A percentile compares a stretch with the other conserved stretches of the same genome.
These are phyloP conservation scores for Acer yangbiense DNA, from an alignment of 345 rosid species.

Conservation along the genomic window DNA sequence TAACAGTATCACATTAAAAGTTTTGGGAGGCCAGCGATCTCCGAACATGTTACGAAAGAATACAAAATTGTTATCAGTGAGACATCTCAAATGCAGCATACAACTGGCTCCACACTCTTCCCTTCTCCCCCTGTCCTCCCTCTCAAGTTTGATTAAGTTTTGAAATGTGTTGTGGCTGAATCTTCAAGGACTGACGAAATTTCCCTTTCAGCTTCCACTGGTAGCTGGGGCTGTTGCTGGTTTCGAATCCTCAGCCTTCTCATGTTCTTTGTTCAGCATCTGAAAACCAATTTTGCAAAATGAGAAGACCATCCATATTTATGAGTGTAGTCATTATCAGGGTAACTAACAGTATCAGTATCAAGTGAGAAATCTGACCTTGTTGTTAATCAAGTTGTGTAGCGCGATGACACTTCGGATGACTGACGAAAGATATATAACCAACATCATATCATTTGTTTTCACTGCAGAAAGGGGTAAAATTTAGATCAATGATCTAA, in stretches of 20 bases:
- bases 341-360: not conserved
- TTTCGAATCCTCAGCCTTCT: conserved; percentile 78
- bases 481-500: conserved; percentile 4
- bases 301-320: not conserved
- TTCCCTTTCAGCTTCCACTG: conserved; percentile 34
- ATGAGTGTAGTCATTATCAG: not conserved
- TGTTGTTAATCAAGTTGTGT: conserved; percentile 93
- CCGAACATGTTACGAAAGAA: not conserved
- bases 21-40: not conserved
- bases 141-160: not conserved
- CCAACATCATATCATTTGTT: conserved; percentile 85
- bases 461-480: conserved; percentile 44
- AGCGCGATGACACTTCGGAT: conserved; percentile 80
- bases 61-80: not conserved
- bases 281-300: conserved; percentile 30
- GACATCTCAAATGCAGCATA: not conserved
- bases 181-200: not conserved
- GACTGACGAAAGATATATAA: conserved; percentile 67
- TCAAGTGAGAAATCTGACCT: conserved; percentile 43
- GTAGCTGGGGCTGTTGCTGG: conserved; percentile 53
- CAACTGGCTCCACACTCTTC: not conserved
- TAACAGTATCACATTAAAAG: not conserved
- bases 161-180: not conserved
- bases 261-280: conserved; percentile 92
- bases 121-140: not conserved